Evolutionary conservation across 139 green algal species (phyloP).

Genomic region (Asterochloris sp.): DNA sequence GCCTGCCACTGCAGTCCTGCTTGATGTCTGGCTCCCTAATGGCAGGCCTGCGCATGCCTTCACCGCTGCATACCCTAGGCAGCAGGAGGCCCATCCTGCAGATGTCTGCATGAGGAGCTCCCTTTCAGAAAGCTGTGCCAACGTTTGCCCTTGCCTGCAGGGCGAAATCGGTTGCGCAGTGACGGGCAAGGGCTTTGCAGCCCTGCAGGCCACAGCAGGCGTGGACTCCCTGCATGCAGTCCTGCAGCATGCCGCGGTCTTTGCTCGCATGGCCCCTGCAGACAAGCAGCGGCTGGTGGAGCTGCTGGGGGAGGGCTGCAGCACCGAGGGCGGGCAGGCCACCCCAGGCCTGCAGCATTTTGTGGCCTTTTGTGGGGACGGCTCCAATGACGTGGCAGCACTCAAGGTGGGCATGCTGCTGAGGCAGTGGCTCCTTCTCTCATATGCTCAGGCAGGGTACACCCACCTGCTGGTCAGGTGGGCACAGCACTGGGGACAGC

Average conservation of each 20-base stretch:
- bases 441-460: background rate
- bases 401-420: slow-evolving; percentile 33
- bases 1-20: background rate
- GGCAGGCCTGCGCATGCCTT: background rate
- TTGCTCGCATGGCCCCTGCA: slow-evolving; percentile 45
- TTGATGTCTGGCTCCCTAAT: background rate
- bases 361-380: slow-evolving; percentile 62
- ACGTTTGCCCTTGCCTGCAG: slow-evolving; percentile 8
- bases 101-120: too few relatives aligned
- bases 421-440: background rate
- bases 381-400: slow-evolving; percentile 58
- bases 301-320: slow-evolving; percentile 40
- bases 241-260: slow-evolving; percentile 38
- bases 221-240: slow-evolving; percentile 26
- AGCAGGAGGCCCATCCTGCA: background rate
- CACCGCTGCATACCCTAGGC: background rate
- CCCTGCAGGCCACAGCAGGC: slow-evolving; percentile 1
- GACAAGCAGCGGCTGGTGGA: slow-evolving; percentile 54
- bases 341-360: slow-evolving; percentile 41
- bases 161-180: slow-evolving; percentile 45
- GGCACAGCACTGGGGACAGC: too few relatives aligned
- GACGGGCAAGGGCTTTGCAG: slow-evolving; percentile 61
- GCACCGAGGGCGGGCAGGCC: background rate
- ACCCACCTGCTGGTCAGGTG: too few relatives aligned
- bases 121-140: background rate